Percentiles rank a stretch among this genome's conserved stretches.
phyloP scores from a whole-genome alignment of 345 rosid genomes.

The Rhodamnia argentea region DNA sequence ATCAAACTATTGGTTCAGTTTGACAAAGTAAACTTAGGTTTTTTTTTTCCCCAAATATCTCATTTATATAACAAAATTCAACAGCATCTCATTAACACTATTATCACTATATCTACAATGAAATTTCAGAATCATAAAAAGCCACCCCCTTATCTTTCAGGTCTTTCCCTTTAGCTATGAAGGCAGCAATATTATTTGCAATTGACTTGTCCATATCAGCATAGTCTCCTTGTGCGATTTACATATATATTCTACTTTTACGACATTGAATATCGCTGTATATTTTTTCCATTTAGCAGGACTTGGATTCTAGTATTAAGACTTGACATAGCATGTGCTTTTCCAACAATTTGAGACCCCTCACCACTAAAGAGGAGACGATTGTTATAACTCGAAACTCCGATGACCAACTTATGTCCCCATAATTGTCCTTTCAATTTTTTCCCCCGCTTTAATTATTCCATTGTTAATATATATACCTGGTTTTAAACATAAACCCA shows the following conservation, averaged over 20 bases:
- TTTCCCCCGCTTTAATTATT: too few species aligned
- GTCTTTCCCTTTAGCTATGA: background rate
- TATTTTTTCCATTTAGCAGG: background rate
- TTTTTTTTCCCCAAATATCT: too few species aligned
- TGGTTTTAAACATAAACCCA: too few species aligned
- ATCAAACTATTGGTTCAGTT: too few species aligned
- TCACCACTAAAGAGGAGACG: background rate
- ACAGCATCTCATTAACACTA: background rate
- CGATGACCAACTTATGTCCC: background rate
- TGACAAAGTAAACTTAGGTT: too few species aligned
- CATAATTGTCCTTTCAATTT: too few species aligned
- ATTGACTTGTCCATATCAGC: fast-evolving
- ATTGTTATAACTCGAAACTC: too few species aligned
- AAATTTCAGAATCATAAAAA: background rate
- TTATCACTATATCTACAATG: background rate
- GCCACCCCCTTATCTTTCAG: background rate
- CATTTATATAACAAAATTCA: too few species aligned
- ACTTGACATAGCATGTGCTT: background rate
- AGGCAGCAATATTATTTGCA: background rate
- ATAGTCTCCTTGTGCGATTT: background rate
- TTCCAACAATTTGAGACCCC: background rate
- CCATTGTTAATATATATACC: too few species aligned
- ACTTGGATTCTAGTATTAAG: background rate
- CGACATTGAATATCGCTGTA: background rate
- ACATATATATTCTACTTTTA: background rate